A percentile compares a stretch with the other conserved stretches of the same genome.
Evolutionary conservation across 2,329 filamentous ascomycete genomes (phyloP).

Genomic region (Apiospora kogelbergensis): DNA sequence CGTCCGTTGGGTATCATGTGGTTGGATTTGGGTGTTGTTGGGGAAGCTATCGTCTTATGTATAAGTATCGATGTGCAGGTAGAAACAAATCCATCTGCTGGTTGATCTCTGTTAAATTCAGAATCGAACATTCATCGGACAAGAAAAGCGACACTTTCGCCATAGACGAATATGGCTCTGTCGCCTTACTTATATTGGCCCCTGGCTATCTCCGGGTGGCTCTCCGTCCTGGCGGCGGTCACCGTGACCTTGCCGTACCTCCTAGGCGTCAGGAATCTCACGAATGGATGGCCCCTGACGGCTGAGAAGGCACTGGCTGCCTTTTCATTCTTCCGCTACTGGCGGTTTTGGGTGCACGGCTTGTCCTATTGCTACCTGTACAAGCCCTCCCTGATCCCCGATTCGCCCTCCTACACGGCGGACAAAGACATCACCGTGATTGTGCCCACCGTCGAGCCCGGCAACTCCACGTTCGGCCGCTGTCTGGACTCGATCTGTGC

Average conservation of each 20-base stretch:
- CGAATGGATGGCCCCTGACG: not conserved
- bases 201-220: not conserved
- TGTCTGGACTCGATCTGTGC: constrained; percentile 40
- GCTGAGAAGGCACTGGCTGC: not conserved
- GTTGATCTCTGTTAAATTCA: not conserved
- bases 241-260: not conserved
- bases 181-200: not conserved
- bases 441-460: constrained; percentile 50
- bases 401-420: constrained; percentile 24
- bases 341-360: constrained; percentile 42
- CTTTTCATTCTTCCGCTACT: constrained; percentile 46
- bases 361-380: constrained; percentile 30
- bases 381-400: constrained; percentile 5
- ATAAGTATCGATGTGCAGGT: not conserved
- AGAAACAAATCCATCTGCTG: not conserved
- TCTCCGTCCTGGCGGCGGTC: not conserved
- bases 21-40: not conserved
- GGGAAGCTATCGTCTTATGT: not conserved
- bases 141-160: not conserved
- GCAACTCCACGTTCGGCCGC: constrained; percentile 38
- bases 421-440: constrained; percentile 47
- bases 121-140: not conserved
- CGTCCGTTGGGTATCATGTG: not conserved
- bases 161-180: not conserved
- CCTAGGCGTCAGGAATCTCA: not conserved